Evolutionary conservation across 495 filamentous ascomycete species (phyloP), one percentile per base, ranked within the genome.

Genomic region (Lepraria neglecta): DNA sequence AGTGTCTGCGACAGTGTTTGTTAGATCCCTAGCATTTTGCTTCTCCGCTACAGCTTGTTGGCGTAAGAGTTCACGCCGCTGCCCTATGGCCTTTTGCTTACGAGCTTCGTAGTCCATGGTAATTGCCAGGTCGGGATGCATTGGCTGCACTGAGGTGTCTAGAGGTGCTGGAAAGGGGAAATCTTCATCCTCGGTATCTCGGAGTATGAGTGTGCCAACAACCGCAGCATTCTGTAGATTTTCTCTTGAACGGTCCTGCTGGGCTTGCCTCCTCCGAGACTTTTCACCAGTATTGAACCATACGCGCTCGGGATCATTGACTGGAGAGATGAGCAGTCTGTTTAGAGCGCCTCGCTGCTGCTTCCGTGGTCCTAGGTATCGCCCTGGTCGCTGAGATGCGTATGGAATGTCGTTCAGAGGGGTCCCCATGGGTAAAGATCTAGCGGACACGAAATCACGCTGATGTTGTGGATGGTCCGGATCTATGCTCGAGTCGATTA

Each of bases 51-150:
- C 40, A 31, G 58, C 62, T 56, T 64, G 66, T 47, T 62, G 56
- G 14, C 55, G 63, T 27, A 70, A 11, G n/a, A 61, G 35, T 31
- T 68, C 57, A 11, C 68, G 46, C 15, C 68, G 69, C 50, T 67
- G 63, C 17, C 65, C 68, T 33, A 57, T 68, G n/a, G 66, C 67
- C 31, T 57, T 54, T 50, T 68, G 67, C 61, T 74, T 74, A 28
- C 72, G 65, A 17, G 63, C 43, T 62, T 75, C 73, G 60, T 70
- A 74, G 44, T 74, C 71, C 61, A 75, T 65, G n/a, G 68, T 66
- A 61, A 64, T 62, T 35, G 63, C 67, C 24, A 75, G 57, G 42
- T 71, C 71, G 15, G 66, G 52, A 59, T 70, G 55, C 24, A 61
- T 55, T 4, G 55, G 48, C 31, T 42, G 30, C 19, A 38, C 5